phyloP scores from a whole-genome alignment of 208 protist species.

The Herpetomonas tarakana region DNA sequence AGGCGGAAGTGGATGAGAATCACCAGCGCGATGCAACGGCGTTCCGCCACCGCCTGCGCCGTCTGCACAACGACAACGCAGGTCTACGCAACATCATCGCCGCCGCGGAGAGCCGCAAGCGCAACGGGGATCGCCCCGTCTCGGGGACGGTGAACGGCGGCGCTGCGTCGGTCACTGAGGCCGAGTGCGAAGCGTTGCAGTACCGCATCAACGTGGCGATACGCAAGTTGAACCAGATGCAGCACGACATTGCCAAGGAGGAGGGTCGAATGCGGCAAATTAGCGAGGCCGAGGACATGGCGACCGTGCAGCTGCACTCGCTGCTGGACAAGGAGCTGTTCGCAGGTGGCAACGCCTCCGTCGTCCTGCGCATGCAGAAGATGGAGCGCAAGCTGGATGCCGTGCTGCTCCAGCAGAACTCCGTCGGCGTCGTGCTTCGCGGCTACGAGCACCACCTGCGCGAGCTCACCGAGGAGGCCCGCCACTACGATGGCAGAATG shows the following conservation, averaged over 20 bases:
- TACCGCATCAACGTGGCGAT: constrained; percentile 39
- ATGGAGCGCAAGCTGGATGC: constrained; percentile 92
- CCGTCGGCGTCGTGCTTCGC: constrained; percentile 66
- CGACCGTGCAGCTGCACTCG: constrained; percentile 2
- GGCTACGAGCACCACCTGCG: constrained; percentile 86
- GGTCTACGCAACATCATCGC: constrained; percentile 56
- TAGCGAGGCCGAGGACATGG: background rate
- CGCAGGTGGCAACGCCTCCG: constrained; percentile 34
- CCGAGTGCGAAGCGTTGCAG: constrained; percentile 47
- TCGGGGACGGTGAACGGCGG: constrained; percentile 10
- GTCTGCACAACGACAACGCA: constrained; percentile 58
- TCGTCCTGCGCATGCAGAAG: constrained; percentile 76
- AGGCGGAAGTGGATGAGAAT: constrained; percentile 28
- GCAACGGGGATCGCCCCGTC: constrained; percentile 14
- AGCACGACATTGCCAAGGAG: constrained; percentile 35
- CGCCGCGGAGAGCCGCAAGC: constrained; percentile 23
- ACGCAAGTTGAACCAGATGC: constrained; percentile 42
- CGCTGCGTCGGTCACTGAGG: constrained; percentile 41
- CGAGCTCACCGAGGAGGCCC: constrained; percentile 59
- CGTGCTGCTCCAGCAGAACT: constrained; percentile 85
- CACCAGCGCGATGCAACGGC: constrained; percentile 28
- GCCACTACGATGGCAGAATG: constrained; percentile 65
- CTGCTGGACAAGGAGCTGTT: constrained; percentile 10
- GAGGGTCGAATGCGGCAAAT: background rate
- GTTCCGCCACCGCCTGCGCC: constrained; percentile 47